Conservation (phyloP, 2,329 filamentous ascomycete species). For the Claviceps sp. region DNA sequence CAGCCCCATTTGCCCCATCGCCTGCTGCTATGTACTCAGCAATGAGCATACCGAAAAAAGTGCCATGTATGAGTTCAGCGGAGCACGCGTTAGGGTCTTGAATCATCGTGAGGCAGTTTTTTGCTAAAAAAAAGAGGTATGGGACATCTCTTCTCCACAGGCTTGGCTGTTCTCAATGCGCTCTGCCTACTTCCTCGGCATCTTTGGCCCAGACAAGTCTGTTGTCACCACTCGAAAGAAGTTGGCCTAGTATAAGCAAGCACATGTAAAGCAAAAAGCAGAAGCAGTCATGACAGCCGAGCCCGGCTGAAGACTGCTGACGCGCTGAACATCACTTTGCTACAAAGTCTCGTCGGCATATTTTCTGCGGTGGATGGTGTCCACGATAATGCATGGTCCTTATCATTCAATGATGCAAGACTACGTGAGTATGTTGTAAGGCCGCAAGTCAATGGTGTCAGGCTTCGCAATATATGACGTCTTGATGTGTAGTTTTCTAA, state of each 20-base stretch:
- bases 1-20: neutral
- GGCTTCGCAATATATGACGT: constrained; percentile 1
- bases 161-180: constrained; percentile 42
- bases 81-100: neutral
- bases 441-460: constrained; percentile 1
- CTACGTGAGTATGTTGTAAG: neutral
- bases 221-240: constrained; percentile 13
- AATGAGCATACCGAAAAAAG: neutral
- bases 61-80: neutral
- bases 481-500: neutral
- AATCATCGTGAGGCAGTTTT: neutral
- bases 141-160: constrained; percentile 16
- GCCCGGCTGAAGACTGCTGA: neutral
- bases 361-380: neutral
- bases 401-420: constrained; percentile 3
- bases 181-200: constrained; percentile 42
- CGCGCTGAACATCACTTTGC: neutral
- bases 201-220: constrained; percentile 38
- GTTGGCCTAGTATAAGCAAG: constrained; percentile 9
- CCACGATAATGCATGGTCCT: neutral
- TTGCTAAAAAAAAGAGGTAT: constrained; percentile 1
- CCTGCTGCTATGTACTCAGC: neutral
- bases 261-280: neutral
- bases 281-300: neutral
- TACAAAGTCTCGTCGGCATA: neutral